Conservation (phyloP, 2,329 filamentous ascomycete genomes). For the Neopestalotiopsis sp. region DNA sequence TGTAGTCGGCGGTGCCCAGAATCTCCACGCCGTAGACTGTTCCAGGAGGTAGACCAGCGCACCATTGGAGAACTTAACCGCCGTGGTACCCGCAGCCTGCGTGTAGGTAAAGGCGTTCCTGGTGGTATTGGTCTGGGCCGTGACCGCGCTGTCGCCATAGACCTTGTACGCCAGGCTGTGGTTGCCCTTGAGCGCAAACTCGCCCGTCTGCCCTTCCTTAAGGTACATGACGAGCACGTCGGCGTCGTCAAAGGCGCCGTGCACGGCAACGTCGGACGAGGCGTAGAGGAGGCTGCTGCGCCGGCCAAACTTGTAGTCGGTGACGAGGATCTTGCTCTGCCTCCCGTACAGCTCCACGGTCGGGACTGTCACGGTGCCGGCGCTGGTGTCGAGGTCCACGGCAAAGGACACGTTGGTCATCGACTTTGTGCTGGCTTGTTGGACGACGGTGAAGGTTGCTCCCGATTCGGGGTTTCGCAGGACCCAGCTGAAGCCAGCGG, state of each 20-base stretch:
- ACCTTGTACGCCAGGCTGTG: constrained; percentile 43
- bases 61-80: constrained; percentile 54
- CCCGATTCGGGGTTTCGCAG: constrained; percentile 55
- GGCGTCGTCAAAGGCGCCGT: constrained; percentile 47
- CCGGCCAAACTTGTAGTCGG: constrained; percentile 55
- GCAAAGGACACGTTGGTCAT: constrained; percentile 50
- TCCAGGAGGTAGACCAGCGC: constrained; percentile 59
- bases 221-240: constrained; percentile 56
- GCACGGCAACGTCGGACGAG: constrained; percentile 55
- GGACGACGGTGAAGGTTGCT: constrained; percentile 56
- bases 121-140: constrained; percentile 31
- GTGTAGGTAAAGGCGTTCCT: constrained; percentile 49
- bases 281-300: constrained; percentile 55
- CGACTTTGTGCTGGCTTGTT: constrained; percentile 52
- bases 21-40: constrained; percentile 57
- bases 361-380: constrained; percentile 47
- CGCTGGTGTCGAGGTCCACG: constrained; percentile 52
- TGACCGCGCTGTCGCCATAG: constrained; percentile 46
- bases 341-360: constrained; percentile 55
- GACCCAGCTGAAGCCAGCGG: constrained; percentile 54
- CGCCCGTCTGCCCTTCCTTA: constrained; percentile 51
- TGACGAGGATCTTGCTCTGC: constrained; percentile 60
- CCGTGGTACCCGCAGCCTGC: constrained; percentile 51
- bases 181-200: constrained; percentile 53
- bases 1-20: constrained; percentile 57